These are phyloP conservation scores for Nitzschia sp. DNA, from an alignment of 108 stramenopile species.

Conservation along the genomic window DNA sequence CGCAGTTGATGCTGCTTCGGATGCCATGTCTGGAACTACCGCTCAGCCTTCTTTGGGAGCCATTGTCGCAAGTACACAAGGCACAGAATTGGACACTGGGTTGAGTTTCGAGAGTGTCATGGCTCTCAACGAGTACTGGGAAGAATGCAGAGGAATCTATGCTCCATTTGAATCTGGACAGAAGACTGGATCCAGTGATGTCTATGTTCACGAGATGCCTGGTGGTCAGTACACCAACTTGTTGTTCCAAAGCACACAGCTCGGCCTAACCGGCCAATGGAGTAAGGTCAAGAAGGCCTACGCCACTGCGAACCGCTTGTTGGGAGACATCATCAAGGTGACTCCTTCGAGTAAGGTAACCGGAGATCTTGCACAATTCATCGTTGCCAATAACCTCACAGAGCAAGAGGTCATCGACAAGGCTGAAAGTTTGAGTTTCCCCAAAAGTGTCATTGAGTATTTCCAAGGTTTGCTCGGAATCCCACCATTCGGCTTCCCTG, in stretches of 20 bases:
- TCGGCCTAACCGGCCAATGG: conserved; percentile 93
- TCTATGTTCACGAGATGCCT: conserved; percentile 97
- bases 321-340: conserved; percentile 98
- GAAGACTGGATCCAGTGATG: conserved; percentile 90
- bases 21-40: conserved; percentile 94
- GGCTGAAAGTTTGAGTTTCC: conserved; percentile 89
- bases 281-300: conserved; percentile 87
- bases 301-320: conserved; percentile 87
- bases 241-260: conserved; percentile 88
- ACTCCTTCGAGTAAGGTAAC: conserved; percentile 95
- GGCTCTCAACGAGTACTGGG: conserved; percentile 92
- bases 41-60: conserved; percentile 95
- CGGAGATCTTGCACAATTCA: conserved; percentile 96
- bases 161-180: conserved; percentile 96
- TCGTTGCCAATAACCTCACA: conserved; percentile 90
- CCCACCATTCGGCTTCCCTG: conserved; percentile 95
- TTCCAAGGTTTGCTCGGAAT: conserved; percentile 91
- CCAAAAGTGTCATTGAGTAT: conserved; percentile 91
- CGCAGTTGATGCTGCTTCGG: conserved; percentile 91
- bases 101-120: conserved; percentile 64
- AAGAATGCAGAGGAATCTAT: conserved; percentile 88
- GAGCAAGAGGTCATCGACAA: conserved; percentile 86
- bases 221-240: conserved; percentile 98
- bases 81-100: conserved; percentile 89
- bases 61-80: conserved; percentile 78